These are phyloP conservation scores for Mucor plumbeus DNA, from an alignment of 371 early-diverging fungal genomes.

Conservation along the genomic window DNA sequence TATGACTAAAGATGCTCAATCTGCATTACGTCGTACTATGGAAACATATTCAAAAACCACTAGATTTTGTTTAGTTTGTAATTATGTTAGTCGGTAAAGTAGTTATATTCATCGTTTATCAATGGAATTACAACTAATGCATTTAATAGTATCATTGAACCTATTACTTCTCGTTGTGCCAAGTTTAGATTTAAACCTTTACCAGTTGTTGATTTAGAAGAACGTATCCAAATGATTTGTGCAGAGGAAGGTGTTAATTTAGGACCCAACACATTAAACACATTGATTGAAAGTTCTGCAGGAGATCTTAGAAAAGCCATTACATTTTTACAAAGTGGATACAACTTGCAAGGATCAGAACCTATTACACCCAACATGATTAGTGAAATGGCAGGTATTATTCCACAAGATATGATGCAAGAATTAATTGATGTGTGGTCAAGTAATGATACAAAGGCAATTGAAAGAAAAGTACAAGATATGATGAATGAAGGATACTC, in stretches of 20 bases:
- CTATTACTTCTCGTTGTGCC: constrained; percentile 94
- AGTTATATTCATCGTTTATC: neutral
- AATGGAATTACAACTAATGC: neutral
- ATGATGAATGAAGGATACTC: constrained; percentile 79
- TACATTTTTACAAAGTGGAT: constrained; percentile 90
- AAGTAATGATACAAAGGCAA: constrained; percentile 36
- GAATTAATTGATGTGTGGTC: constrained; percentile 59
- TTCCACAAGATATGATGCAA: constrained; percentile 69
- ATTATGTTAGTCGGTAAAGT: constrained; percentile 87
- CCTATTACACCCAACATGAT: constrained; percentile 63
- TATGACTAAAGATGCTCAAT: constrained; percentile 98
- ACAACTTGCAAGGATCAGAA: constrained; percentile 58
- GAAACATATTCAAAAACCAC: constrained; percentile 96
- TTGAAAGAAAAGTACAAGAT: constrained; percentile 55
- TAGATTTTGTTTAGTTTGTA: constrained; percentile 98
- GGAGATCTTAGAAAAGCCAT: constrained; percentile 96
- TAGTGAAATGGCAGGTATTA: constrained; percentile 81
- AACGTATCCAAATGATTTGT: constrained; percentile 71
- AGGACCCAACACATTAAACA: constrained; percentile 66
- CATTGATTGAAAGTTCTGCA: constrained; percentile 77
- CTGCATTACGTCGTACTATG: constrained; percentile 98
- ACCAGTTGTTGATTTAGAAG: constrained; percentile 56
- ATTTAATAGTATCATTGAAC: constrained; percentile 86
- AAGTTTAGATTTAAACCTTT: constrained; percentile 95
- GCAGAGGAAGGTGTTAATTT: constrained; percentile 68